These are phyloP conservation scores for Grifola frondosa DNA, from an alignment of 1,284 basidiomycete species.

Conservation along the genomic window DNA sequence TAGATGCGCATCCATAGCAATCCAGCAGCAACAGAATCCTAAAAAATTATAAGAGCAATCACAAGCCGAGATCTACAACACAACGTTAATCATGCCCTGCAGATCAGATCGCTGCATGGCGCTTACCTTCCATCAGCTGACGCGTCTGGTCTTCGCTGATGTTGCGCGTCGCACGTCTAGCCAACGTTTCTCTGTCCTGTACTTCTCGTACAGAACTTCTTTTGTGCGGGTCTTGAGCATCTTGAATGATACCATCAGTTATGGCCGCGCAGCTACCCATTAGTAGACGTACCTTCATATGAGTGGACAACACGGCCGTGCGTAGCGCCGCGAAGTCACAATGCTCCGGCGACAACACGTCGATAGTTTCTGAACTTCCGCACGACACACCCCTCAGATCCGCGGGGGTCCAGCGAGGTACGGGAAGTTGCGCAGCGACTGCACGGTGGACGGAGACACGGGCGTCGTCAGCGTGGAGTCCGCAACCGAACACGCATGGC, in stretches of 20 bases:
- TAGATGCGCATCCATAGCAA: slow-evolving; percentile 1
- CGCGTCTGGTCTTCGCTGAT: slow-evolving; percentile 72
- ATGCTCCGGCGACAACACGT: slow-evolving; percentile 78
- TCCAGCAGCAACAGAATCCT: neutral
- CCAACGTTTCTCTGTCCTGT: slow-evolving; percentile 79
- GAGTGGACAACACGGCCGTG: slow-evolving; percentile 75
- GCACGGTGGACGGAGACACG: slow-evolving; percentile 22
- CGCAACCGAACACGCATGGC: slow-evolving; percentile 32
- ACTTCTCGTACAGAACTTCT: slow-evolving; percentile 82
- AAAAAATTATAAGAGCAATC: slow-evolving; percentile 23
- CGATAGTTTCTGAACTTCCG: slow-evolving; percentile 76
- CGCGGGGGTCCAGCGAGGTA: slow-evolving; percentile 56
- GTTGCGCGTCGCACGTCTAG: slow-evolving; percentile 72
- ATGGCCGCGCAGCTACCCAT: slow-evolving; percentile 1
- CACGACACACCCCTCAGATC: slow-evolving; percentile 66
- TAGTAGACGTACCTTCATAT: slow-evolving; percentile 62
- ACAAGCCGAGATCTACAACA: slow-evolving; percentile 51
- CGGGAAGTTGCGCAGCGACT: slow-evolving; percentile 36
- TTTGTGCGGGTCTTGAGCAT: slow-evolving; percentile 76
- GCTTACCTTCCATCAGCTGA: slow-evolving; percentile 66
- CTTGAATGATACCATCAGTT: slow-evolving; percentile 37
- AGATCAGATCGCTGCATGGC: neutral
- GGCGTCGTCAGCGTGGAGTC: slow-evolving; percentile 27
- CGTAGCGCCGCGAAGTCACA: slow-evolving; percentile 82
- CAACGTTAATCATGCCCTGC: neutral